Base-by-base conservation (phyloP, 129 eudicot species). In the sunflower (Helianthus annuus) region DNA sequence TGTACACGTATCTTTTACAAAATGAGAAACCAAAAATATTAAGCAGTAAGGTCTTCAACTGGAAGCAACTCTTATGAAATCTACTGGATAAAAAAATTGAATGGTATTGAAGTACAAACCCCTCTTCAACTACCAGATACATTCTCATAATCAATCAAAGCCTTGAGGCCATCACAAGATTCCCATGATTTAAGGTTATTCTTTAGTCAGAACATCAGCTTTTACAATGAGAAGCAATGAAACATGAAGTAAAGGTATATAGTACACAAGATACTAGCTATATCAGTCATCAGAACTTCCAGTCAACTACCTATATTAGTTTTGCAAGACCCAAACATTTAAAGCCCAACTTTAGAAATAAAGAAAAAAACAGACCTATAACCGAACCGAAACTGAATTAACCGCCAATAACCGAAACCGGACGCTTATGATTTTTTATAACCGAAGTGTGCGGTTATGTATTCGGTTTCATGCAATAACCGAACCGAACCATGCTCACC, bases 1-100 rank as follows among this genome's bases (percentile, higher is more conserved):
- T 92, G 98, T 68, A 92, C 94, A 48, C 98, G 83, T 70, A 64
- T 78, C 77, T 78, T 24, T 72, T 40, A 70, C 52, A 32, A 57
- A 59, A 71, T 54, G 53, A 71, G 59, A 39, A 72, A 17, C 62
- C 63, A 44, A 68, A 59, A 59, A 38, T 15, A 36, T 16, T 60
- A 39, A 72, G 57, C 56, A 70, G 49, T 39, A 56, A 32, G 48
- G 13, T 62, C 52, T 46, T 68, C 27, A 27, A 59, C 73, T 14
- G 32, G 34, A 27, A 42, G 8, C 29, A 58, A 22, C 46, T 57
- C 44, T 57, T 48, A 68, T 29, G 9, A 70, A 24, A 58, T 45
- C 45, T 45, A 12, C 13, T 58, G 12, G 4, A 12, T 36, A 5
- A 17, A 9, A 9, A 55, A 17, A 16, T 10, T 12, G 24, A 16